Base-by-base conservation (phyloP, 768 basidiomycete species). In the Mycena epipterygia region DNA sequence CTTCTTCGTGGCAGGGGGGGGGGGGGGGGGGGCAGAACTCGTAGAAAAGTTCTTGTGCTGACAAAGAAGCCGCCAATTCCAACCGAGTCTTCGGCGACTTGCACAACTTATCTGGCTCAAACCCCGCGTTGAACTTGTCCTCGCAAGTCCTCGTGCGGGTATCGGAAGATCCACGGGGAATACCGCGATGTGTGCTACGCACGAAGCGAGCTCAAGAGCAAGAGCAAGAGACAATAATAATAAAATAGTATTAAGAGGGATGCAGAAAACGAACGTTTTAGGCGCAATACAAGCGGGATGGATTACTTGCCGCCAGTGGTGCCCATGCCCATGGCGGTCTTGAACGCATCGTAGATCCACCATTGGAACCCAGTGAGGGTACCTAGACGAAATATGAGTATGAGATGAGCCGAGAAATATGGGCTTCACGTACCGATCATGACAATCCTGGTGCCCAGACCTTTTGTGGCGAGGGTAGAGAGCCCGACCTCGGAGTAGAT, bases 271-370 rank as follows among this genome's bases (percentile, higher is more conserved):
- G 8, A 52, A 70, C 68, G 62, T 69, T 62, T 69, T 58, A 17
- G 57, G 56, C 56, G 21, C 1, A 29, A 55, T 6, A 33, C 27
- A 63, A 52, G 6, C 21, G 30, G n/a, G n/a, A n/a, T n/a, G 49
- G 42, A 59, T 82, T 92, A 95, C 84, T 95, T 95, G 81, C 94
- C 94, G 84, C 94, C 94, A 41, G 94, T 95, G 62, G 94, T 95
- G 69, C 94, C 94, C 81, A 95, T 86, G 77, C 94, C 94, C 91
- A 95, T 93, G 60, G 91, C 79, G 29, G 88, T 67, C 87, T 95
- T 95, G 89, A 95, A 95, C 58, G 89, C 85, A 79, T 95, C 95
- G 80, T 95, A 96, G 82, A 96, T 95, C 93, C 94, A 95, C 94
- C 93, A 95, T 87, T 95, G 93, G 92, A 94, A 94, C 77, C 93